Conservation (phyloP, 2,329 filamentous ascomycete species). For the Diaporthe sp. region DNA sequence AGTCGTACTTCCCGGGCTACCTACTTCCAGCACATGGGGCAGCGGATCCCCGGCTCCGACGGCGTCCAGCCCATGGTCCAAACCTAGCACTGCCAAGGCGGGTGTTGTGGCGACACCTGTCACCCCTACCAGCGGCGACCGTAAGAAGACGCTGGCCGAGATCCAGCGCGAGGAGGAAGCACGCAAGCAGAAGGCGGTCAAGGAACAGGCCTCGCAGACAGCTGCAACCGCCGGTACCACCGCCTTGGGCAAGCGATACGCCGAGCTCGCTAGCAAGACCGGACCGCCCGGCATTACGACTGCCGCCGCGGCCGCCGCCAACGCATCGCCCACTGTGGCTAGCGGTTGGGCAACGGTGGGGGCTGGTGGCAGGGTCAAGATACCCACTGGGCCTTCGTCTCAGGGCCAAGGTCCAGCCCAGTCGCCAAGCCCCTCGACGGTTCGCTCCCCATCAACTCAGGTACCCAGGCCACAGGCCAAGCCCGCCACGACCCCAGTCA, state of each 20-base stretch:
- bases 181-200: constrained; percentile 80
- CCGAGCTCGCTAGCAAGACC: constrained; percentile 89
- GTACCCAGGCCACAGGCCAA: constrained; percentile 49
- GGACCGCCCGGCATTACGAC: constrained; percentile 49
- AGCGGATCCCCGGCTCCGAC: constrained; percentile 78
- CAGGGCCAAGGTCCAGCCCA: constrained; percentile 50
- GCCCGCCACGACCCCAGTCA: constrained; percentile 51
- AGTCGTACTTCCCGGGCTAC: constrained; percentile 81
- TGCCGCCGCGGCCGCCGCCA: constrained; percentile 50
- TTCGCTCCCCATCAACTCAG: constrained; percentile 26
- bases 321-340: constrained; percentile 43
- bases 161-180: constrained; percentile 97
- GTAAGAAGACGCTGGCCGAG: constrained; percentile 92
- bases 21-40: constrained; percentile 90
- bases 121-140: constrained; percentile 49
- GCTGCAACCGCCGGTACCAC: constrained; percentile 60
- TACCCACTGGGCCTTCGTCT: constrained; percentile 70
- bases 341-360: constrained; percentile 94
- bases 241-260: constrained; percentile 84
- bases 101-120: constrained; percentile 45
- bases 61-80: constrained; percentile 72
- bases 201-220: constrained; percentile 62
- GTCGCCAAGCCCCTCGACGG: constrained; percentile 55
- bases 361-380: constrained; percentile 91
- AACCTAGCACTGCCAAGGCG: constrained; percentile 66